phyloP scores from a whole-genome alignment of 1,284 basidiomycete species.

The Afroboletus lepidellus region DNA sequence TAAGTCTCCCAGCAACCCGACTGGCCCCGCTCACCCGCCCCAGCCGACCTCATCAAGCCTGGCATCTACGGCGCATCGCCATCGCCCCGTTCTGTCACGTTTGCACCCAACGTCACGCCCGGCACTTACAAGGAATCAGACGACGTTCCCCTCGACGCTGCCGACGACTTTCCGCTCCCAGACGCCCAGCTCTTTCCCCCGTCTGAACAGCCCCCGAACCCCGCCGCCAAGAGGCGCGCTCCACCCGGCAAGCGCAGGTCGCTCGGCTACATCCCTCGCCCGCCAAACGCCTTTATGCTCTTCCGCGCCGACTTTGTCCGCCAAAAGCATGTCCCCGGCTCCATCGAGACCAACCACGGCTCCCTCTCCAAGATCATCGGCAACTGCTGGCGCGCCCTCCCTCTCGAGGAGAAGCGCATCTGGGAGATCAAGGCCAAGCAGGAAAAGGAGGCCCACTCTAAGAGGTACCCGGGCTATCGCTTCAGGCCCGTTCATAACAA shows the following conservation, averaged over 20 bases:
- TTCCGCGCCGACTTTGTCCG: slow-evolving; percentile 88
- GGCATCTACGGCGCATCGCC: slow-evolving; percentile 52
- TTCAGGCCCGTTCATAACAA: slow-evolving; percentile 71
- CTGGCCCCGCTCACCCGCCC: background rate
- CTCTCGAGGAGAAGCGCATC: slow-evolving; percentile 60
- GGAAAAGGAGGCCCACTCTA: slow-evolving; percentile 65
- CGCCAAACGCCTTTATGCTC: slow-evolving; percentile 92
- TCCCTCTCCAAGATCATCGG: slow-evolving; percentile 74
- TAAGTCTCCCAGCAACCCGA: background rate
- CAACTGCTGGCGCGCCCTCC: slow-evolving; percentile 66
- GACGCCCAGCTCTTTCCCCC: slow-evolving; percentile 45
- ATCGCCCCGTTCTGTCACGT: slow-evolving; percentile 55
- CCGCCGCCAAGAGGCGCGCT: slow-evolving; percentile 41
- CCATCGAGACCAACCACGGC: slow-evolving; percentile 81
- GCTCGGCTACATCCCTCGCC: slow-evolving; percentile 79
- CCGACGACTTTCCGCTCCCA: slow-evolving; percentile 27
- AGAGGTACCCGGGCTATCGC: slow-evolving; percentile 64
- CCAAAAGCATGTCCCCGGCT: slow-evolving; percentile 77
- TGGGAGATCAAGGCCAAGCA: slow-evolving; percentile 67
- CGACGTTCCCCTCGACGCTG: slow-evolving; percentile 33
- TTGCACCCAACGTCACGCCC: slow-evolving; percentile 72
- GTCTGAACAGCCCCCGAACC: slow-evolving; percentile 37
- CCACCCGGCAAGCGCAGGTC: slow-evolving; percentile 60
- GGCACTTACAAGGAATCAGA: slow-evolving; percentile 55
- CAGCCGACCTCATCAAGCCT: slow-evolving; percentile 49